Percentiles rank a stretch among this genome's conserved stretches.
Evolutionary conservation across 108 stramenopile genomes (phyloP).

Genomic region (Pseudonitzschia pungens): DNA sequence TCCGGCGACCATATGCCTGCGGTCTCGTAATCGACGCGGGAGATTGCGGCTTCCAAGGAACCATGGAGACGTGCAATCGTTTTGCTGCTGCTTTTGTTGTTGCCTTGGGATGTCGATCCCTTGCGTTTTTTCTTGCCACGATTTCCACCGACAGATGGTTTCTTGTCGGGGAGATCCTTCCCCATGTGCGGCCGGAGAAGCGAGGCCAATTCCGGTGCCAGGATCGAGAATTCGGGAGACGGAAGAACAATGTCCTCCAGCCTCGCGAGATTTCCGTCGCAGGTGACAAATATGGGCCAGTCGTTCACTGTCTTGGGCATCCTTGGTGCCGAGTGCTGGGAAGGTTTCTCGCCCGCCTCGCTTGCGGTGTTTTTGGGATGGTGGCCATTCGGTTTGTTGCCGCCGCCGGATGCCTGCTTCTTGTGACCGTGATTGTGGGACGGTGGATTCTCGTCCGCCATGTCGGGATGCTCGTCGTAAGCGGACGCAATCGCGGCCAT

Average conservation of each 20-base stretch:
- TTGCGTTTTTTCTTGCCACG: not conserved
- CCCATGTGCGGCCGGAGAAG: not conserved
- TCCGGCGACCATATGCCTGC: too few relatives aligned
- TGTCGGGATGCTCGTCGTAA: slow-evolving; percentile 9
- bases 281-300: slow-evolving; percentile 9
- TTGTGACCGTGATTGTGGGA: too few relatives aligned
- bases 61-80: not conserved
- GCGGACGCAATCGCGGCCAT: slow-evolving; percentile 19
- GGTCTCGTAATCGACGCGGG: not conserved
- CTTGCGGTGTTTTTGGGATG: not conserved
- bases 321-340: not conserved
- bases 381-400: too few relatives aligned
- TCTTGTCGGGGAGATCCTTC: not conserved
- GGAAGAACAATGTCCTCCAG: slow-evolving; percentile 12
- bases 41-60: not conserved
- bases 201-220: not conserved
- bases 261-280: not conserved
- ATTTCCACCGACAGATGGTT: not conserved
- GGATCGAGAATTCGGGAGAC: not conserved
- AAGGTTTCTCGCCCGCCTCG: not conserved
- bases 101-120: not conserved
- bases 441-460: not conserved
- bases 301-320: not conserved
- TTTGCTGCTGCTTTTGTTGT: not conserved
- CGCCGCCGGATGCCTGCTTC: too few relatives aligned